A percentile compares a stretch with the other conserved stretches of the same genome.
phyloP scores from a whole-genome alignment of 2,329 filamentous ascomycete genomes.

The Beauveria caledonica region DNA sequence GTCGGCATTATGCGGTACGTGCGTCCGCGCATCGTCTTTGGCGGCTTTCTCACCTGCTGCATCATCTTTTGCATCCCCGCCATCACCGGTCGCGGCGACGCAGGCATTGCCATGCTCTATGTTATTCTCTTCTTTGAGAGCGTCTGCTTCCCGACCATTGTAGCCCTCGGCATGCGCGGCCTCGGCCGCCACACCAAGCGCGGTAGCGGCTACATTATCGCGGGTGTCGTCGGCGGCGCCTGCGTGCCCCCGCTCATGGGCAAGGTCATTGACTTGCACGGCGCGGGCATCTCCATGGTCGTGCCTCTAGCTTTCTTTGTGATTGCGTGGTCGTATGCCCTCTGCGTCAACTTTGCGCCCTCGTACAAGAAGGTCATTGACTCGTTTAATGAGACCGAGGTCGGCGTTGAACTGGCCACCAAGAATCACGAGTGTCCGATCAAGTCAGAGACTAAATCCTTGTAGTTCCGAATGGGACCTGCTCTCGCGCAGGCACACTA shows the following conservation, averaged over 20 bases:
- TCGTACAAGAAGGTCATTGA: constrained; percentile 57
- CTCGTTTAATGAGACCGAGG: constrained; percentile 37
- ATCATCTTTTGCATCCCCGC: constrained; percentile 53
- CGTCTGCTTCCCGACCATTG: constrained; percentile 74
- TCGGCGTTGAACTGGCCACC: constrained; percentile 27
- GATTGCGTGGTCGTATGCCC: constrained; percentile 45
- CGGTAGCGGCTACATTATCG: constrained; percentile 61
- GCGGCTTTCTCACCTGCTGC: constrained; percentile 54
- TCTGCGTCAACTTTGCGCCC: constrained; percentile 59
- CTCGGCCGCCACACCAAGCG: constrained; percentile 70
- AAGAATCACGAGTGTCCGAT: constrained; percentile 17
- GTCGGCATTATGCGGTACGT: constrained; percentile 58
- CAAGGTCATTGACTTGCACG: constrained; percentile 53
- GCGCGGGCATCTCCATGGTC: constrained; percentile 55
- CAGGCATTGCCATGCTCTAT: constrained; percentile 54
- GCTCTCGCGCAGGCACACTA: background rate
- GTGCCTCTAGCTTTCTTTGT: constrained; percentile 56
- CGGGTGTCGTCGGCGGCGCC: constrained; percentile 64
- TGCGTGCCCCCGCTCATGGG: constrained; percentile 66
- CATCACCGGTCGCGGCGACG: constrained; percentile 37
- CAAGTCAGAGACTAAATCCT: background rate
- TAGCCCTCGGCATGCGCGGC: constrained; percentile 67
- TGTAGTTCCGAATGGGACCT: background rate
- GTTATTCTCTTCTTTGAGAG: constrained; percentile 70
- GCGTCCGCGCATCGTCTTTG: constrained; percentile 59